phyloP scores from a whole-genome alignment of 1,139 yeast genomes.

The Ogataea hybrid region DNA sequence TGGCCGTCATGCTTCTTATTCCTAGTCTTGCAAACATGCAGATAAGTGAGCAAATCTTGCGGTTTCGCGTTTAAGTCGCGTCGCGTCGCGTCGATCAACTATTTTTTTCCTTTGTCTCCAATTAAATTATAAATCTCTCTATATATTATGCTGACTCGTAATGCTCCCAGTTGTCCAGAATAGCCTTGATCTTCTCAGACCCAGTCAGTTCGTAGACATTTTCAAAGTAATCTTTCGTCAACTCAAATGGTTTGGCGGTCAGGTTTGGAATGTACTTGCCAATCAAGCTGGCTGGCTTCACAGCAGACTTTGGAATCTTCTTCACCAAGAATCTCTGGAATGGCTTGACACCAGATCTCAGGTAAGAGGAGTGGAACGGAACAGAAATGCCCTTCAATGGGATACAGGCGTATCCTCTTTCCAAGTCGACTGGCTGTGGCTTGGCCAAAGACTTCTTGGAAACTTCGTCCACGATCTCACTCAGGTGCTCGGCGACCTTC shows the following conservation, averaged over 20 bases:
- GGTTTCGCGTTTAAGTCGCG: slow-evolving; percentile 2
- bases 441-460: slow-evolving; percentile 77
- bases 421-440: slow-evolving; percentile 94
- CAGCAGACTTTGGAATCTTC: slow-evolving; percentile 93
- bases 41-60: background rate
- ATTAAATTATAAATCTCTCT: slow-evolving; percentile 4
- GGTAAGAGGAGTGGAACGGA: slow-evolving; percentile 98
- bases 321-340: slow-evolving; percentile 96
- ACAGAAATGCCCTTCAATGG: slow-evolving; percentile 98
- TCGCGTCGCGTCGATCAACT: slow-evolving; percentile 3
- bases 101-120: slow-evolving; percentile 1
- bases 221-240: slow-evolving; percentile 94
- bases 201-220: slow-evolving; percentile 91
- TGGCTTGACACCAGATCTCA: slow-evolving; percentile 98
- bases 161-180: slow-evolving; percentile 93
- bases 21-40: slow-evolving; percentile 3
- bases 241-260: slow-evolving; percentile 96
- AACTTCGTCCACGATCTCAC: slow-evolving; percentile 85
- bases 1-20: slow-evolving; percentile 10
- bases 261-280: slow-evolving; percentile 97
- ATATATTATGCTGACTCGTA: slow-evolving; percentile 47
- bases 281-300: slow-evolving; percentile 88
- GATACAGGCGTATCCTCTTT: slow-evolving; percentile 97
- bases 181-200: slow-evolving; percentile 84
- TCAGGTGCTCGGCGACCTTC: slow-evolving; percentile 81